Evolutionary conservation across 768 basidiomycete genomes (phyloP), one percentile per base, ranked within the genome.

Genomic region (Fomitopsis serialis): DNA sequence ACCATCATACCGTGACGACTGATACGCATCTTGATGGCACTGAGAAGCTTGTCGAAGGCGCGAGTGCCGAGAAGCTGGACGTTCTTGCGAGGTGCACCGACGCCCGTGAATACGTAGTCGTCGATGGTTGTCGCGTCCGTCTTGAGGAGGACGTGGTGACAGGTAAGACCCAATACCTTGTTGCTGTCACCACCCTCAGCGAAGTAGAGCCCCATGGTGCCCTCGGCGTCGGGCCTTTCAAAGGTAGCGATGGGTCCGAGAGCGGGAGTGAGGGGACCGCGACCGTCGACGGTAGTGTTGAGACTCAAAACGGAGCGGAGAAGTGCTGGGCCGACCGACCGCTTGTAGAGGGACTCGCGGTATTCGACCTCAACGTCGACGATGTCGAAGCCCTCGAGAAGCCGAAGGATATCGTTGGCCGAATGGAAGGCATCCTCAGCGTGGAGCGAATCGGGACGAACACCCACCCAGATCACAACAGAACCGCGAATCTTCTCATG

Each of bases 171-270:
- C 12, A 47, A 35, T 50, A 56, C 13, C 44, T 43, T 48, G 34
- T 56, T 24, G 55, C 45, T 47, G 11, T 10, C 25, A 11, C 45
- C n/a, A n/a, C n/a, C n/a, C n/a, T n/a, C n/a, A n/a, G n/a, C 40
- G 45, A 56, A 46, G 45, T 51, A 56, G 11, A 56, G 29, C 32
- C 50, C 50, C 34, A 45, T 42, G 34, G 50, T 56, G 23, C 54
- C 50, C 50, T 56, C 32, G 29, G 34, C 22, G 21, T 52, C 2
- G n/a, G 47, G 54, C 45, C 8, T 51, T 6, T 36, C 19, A 17
- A 47, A 54, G 29, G 67, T 55, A 25, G 74, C 70, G 46, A 76
- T 72, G 21, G 54, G 63, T 48, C 73, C 66, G 21, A 76, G 71
- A 32, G 71, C 57, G 53, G 65, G 56, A 6, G 69, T 68, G 60